A percentile compares a stretch with the other conserved stretches of the same genome.
Evolutionary conservation across 164 flowering plant genomes (phyloP).

Genomic region (Litsea cubeba): DNA sequence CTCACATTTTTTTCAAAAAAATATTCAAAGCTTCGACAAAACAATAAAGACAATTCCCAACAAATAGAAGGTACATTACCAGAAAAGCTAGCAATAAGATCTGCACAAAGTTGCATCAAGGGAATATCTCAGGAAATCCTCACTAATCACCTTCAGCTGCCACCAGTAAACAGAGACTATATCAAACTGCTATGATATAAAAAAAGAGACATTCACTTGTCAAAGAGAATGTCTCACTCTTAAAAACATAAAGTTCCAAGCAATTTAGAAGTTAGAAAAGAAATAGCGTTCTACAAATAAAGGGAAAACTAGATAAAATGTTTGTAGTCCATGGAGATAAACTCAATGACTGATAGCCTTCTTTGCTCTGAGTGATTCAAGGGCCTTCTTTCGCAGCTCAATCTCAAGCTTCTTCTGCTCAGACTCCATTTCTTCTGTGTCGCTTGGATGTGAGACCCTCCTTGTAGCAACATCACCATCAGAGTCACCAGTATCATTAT

Average conservation of each 20-base stretch:
- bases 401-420: constrained; percentile 80
- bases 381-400: constrained; percentile 88
- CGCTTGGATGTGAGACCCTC: constrained; percentile 29
- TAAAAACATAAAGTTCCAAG: constrained; percentile 17
- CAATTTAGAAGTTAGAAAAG: constrained; percentile 9
- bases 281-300: constrained; percentile 15
- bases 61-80: constrained; percentile 67
- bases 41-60: constrained; percentile 30
- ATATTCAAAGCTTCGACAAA: constrained; percentile 3
- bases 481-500: constrained; percentile 30
- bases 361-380: constrained; percentile 85
- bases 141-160: constrained; percentile 84
- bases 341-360: constrained; percentile 52
- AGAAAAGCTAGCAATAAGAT: constrained; percentile 59
- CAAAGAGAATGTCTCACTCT: constrained; percentile 15
- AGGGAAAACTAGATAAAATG: constrained; percentile 8
- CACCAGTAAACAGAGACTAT: constrained; percentile 71
- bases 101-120: constrained; percentile 61
- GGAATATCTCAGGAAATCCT: constrained; percentile 74
- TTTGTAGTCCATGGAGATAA: constrained; percentile 15
- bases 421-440: constrained; percentile 40
- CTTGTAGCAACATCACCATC: constrained; percentile 38
- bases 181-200: constrained; percentile 42
- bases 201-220: constrained; percentile 13
- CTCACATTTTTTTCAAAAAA: background rate